Percentiles rank a stretch among this genome's conserved stretches.
These are phyloP conservation scores for Alternaria panax DNA, from an alignment of 2,329 filamentous ascomycete genomes.

Conservation along the genomic window DNA sequence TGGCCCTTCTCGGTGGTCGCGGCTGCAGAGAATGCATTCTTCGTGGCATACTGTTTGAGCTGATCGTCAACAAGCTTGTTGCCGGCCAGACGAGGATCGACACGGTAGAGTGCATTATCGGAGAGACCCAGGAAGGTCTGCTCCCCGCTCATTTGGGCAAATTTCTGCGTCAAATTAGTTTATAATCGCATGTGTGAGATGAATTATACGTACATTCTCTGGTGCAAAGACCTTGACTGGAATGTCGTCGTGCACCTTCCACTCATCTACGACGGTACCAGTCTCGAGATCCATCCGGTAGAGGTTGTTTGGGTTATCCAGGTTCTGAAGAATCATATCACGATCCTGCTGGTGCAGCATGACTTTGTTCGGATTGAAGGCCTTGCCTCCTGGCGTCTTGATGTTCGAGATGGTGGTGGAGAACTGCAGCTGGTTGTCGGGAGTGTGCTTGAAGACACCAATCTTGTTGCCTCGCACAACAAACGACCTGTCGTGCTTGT, in stretches of 20 bases:
- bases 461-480: constrained; percentile 98
- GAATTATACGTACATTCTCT: constrained; percentile 68
- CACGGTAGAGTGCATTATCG: constrained; percentile 87
- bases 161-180: constrained; percentile 69
- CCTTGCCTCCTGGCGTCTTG: constrained; percentile 78
- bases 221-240: constrained; percentile 90
- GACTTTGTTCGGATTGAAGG: constrained; percentile 94
- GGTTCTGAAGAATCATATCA: constrained; percentile 88
- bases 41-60: constrained; percentile 93
- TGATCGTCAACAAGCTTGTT: constrained; percentile 92
- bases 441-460: constrained; percentile 96
- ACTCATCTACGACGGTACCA: constrained; percentile 97
- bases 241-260: constrained; percentile 97
- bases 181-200: neutral
- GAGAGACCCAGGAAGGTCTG: constrained; percentile 96
- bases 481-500: constrained; percentile 96
- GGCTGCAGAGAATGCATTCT: constrained; percentile 95
- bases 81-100: constrained; percentile 88
- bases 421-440: constrained; percentile 92
- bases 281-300: constrained; percentile 98
- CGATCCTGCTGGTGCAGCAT: constrained; percentile 93
- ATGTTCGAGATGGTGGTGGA: constrained; percentile 97
- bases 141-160: constrained; percentile 93
- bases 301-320: constrained; percentile 82
- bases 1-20: constrained; percentile 97